Conservation (phyloP, 495 filamentous ascomycete genomes). For the Aspergillus sparsus region DNA sequence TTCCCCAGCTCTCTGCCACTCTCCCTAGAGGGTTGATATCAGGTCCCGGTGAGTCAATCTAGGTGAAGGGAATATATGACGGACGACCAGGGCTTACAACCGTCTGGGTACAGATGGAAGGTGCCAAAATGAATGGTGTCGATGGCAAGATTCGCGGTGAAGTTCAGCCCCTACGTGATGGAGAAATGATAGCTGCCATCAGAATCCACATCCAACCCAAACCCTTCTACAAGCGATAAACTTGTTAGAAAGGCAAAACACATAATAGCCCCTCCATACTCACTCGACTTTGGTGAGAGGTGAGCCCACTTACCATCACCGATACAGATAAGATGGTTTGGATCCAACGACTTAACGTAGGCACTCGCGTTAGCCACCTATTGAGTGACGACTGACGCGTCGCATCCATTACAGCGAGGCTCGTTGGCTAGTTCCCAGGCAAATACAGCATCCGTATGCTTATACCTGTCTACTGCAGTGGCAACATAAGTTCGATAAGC, state of each 20-base stretch:
- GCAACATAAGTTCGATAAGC: slow-evolving; percentile 64
- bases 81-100: background rate
- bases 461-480: slow-evolving; percentile 61
- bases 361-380: slow-evolving; percentile 61
- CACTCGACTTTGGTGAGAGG: no score
- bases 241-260: background rate
- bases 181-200: background rate
- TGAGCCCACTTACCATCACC: slow-evolving; percentile 47
- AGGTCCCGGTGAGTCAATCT: background rate
- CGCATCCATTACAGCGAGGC: slow-evolving; percentile 63
- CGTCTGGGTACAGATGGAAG: slow-evolving; percentile 9
- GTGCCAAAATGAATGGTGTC: slow-evolving; percentile 5
- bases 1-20: slow-evolving; percentile 10
- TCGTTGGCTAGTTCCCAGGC: slow-evolving; percentile 74
- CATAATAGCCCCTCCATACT: no score
- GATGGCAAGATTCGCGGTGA: slow-evolving; percentile 9
- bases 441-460: slow-evolving; percentile 57
- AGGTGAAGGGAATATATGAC: background rate
- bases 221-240: background rate
- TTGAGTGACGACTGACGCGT: slow-evolving; percentile 55
- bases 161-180: slow-evolving; percentile 1
- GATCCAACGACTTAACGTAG: slow-evolving; percentile 65
- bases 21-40: background rate
- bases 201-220: background rate
- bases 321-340: slow-evolving; percentile 63